Base-by-base conservation (phyloP, 2,329 filamentous ascomycete species). In the Emericellopsis atlantica region DNA sequence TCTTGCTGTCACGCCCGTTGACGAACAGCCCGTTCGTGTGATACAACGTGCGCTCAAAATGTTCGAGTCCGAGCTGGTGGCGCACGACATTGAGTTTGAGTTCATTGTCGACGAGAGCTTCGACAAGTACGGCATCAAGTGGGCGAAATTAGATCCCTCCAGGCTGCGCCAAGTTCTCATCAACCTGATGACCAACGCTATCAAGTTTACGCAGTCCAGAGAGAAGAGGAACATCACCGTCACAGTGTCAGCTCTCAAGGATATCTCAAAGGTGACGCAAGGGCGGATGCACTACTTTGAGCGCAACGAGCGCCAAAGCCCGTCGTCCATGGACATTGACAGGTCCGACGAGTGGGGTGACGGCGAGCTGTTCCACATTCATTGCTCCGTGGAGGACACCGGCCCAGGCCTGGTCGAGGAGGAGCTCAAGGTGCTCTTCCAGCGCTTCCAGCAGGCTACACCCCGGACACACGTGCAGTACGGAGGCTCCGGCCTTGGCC, bases 81-180 rank as follows among this genome's bases (percentile, higher is more conserved):
- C 79, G 7, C 81, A 84, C 43, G 76, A 79, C 35, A 89, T 90
- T 44, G 69, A 76, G 40, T 75, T 87, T 57, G 70, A 78, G 32
- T 83, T 87, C 48, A 66, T 69, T 1, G 72, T 88, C 33, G 78
- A 84, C 48, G 69, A 79, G 36, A 79, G 79, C 1, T 86, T 83
- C 54, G 65, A 72, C 12, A 66, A 74, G 14, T 59, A 87, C 37
- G 68, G 67, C 3, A 66, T 88, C 26, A 75, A 83, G 45, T 86
- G 81, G 79, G 79, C 82, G 33, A 81, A 73, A 46, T 65, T 89
- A 33, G 84, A 90, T 53, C 84, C 84, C 6, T 85, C 81, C 4
- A 71, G 84, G 32, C 69, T 88, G 14, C 68, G 81, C 35, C 84
- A 88, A 54, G 76, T 88, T 3, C 60, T 88, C 33, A 87, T 88